phyloP scores from a whole-genome alignment of 2,329 filamentous ascomycete species.

The Alternaria incomplexa region DNA sequence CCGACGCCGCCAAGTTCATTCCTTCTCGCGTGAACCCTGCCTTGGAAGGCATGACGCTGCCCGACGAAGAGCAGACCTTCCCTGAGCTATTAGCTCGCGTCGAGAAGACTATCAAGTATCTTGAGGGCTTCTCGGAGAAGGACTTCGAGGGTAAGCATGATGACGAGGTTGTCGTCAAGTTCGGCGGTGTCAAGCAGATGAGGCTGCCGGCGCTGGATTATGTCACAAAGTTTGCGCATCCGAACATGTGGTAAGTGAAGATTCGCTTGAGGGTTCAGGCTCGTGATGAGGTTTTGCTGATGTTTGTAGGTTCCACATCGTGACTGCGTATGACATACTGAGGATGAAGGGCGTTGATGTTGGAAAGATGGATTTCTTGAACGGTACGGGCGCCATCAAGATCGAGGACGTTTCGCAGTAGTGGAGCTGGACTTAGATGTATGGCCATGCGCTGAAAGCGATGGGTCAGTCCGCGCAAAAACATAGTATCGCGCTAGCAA shows the following conservation, averaged over 20 bases:
- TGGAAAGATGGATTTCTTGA: constrained; percentile 65
- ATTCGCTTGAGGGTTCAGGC: neutral
- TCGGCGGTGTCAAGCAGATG: constrained; percentile 33
- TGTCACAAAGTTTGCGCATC: constrained; percentile 57
- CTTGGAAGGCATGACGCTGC: constrained; percentile 38
- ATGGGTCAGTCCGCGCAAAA: accelerated
- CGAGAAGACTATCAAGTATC: constrained; percentile 53
- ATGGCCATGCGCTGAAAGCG: neutral
- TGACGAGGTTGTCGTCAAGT: constrained; percentile 47
- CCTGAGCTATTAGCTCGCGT: constrained; percentile 57
- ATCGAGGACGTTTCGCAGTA: neutral
- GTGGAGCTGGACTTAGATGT: neutral
- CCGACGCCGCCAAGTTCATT: constrained; percentile 52
- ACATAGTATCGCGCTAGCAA: neutral
- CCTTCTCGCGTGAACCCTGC: constrained; percentile 48
- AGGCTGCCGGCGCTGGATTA: constrained; percentile 56
- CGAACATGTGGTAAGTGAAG: constrained; percentile 60
- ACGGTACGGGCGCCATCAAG: constrained; percentile 22
- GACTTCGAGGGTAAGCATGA: constrained; percentile 54
- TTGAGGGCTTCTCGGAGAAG: constrained; percentile 53
- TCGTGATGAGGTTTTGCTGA: neutral
- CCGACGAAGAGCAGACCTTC: constrained; percentile 58
- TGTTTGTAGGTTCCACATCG: constrained; percentile 62
- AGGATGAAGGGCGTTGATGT: constrained; percentile 66
- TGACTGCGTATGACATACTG: constrained; percentile 65